Evolutionary conservation across 345 rosid species (phyloP), one percentile per base, ranked within the genome.

Genomic region (Hevea brasiliensis): DNA sequence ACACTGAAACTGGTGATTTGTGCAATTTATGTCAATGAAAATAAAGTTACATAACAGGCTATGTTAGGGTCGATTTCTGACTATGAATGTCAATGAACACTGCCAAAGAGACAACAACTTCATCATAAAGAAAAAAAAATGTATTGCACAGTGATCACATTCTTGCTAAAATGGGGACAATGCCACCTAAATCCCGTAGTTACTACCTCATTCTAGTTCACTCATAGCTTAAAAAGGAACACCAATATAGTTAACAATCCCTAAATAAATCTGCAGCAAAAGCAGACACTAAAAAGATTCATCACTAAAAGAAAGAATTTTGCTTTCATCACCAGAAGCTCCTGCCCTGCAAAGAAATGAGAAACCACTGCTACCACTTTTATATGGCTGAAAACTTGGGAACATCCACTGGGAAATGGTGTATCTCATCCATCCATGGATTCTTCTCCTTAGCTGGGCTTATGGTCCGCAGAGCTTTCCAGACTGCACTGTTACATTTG

Each of bases 391-490:
- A 76, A 41, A 80, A 42, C 27, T 63, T 82, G 6, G 85, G 84
- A 59, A 81, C 81, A 50, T 84, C 85, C 29, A 81, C 82, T 0
- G 86, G 88, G 79, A 84, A 84, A 14, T 79, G 50, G 59, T 82
- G 68, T 63, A 86, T 81, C 81, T 86, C 89, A 24, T 84, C 86
- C 75, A 72, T 82, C 89, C 87, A 86, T 14, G 86, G 87, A 68
- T 67, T 86, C 71, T 82, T 86, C 82, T 86, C 89, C 74, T 82
- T 75, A 3, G 75, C 79, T 1, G 88, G 86, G 58, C 79, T 73
- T 24, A 82, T 59, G 0, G 77, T 80, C 72, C 70, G 53, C 56
- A 27, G 29, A 44, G 67, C 74, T 53, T 48, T 32, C 62, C 70
- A 65, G 32, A 61, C 75, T 13, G 75, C 75, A 72, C 75, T 72